Evolutionary conservation across 495 filamentous ascomycete species (phyloP).

Genomic region (Lichina pygmaea): DNA sequence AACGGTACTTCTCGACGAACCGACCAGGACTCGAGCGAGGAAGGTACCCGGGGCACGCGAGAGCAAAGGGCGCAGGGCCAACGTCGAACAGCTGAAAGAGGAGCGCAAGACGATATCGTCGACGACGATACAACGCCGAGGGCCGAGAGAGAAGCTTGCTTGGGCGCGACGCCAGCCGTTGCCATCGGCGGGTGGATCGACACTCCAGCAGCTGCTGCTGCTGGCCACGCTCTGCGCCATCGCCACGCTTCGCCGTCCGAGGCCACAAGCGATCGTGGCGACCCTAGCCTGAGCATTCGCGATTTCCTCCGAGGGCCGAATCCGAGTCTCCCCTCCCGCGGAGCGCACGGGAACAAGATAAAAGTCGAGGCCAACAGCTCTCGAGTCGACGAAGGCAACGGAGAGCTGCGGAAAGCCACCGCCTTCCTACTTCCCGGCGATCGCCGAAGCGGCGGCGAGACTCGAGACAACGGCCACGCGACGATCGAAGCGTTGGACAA

Average conservation of each 20-base stretch:
- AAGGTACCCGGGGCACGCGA: neutral
- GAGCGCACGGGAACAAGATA: neutral
- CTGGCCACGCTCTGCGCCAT: conserved; percentile 1
- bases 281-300: conserved; percentile 6
- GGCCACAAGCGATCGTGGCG: conserved; percentile 19
- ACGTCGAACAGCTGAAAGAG: neutral
- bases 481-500: conserved; percentile 35
- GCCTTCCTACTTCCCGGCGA: neutral
- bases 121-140: neutral
- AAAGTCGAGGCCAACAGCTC: neutral
- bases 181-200: conserved; percentile 22
- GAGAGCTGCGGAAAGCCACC: neutral
- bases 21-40: too few species aligned
- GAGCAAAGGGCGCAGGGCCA: neutral
- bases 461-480: conserved; percentile 18
- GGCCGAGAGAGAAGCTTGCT: neutral
- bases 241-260: conserved; percentile 12
- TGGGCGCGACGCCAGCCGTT: conserved; percentile 12
- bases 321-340: neutral
- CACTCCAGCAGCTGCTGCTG: conserved; percentile 9
- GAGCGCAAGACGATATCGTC: neutral
- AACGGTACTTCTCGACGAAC: too few species aligned
- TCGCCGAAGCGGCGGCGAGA: conserved; percentile 4
- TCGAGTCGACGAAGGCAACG: neutral
- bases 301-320: conserved; percentile 2